Percentiles rank a stretch among this genome's conserved stretches.
Conservation (phyloP, 805 yeast genomes). For the Cyberlindnera bimundalis region DNA sequence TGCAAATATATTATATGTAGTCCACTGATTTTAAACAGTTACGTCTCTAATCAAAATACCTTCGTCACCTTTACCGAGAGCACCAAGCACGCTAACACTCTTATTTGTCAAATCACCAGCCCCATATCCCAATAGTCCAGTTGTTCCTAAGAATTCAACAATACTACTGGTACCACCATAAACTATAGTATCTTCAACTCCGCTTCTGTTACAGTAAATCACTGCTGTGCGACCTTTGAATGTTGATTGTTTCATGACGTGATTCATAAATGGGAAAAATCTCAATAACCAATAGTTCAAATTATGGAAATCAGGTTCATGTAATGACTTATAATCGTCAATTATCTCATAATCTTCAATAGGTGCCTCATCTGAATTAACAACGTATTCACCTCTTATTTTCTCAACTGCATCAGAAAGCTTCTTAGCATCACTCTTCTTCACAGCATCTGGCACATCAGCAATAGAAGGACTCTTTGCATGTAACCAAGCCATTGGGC, state of each 20-base stretch:
- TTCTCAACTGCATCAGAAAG: constrained; percentile 14
- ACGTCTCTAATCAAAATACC: constrained; percentile 63
- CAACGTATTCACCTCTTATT: constrained; percentile 18
- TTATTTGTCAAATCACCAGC: constrained; percentile 40
- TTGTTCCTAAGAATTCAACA: constrained; percentile 46
- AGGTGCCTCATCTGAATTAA: constrained; percentile 8
- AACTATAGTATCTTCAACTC: constrained; percentile 65
- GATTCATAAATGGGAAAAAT: constrained; percentile 56
- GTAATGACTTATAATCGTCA: constrained; percentile 28
- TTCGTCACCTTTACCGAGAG: constrained; percentile 60
- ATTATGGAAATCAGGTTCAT: constrained; percentile 44
- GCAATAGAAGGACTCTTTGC: constrained; percentile 41
- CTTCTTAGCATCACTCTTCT: constrained; percentile 18
- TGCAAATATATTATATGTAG: no score
- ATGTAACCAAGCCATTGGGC: constrained; percentile 88
- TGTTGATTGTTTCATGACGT: constrained; percentile 18
- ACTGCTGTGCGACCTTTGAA: constrained; percentile 33
- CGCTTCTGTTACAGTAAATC: constrained; percentile 68
- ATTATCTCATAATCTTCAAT: constrained; percentile 15
- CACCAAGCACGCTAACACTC: constrained; percentile 52
- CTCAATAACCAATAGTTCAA: constrained; percentile 75
- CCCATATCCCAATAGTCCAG: constrained; percentile 24
- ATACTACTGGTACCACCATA: constrained; percentile 68
- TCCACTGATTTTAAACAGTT: constrained; percentile 27
- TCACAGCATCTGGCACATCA: constrained; percentile 11